phyloP scores from a whole-genome alignment of 495 filamentous ascomycete species.

The Aspergillus homomorphus region DNA sequence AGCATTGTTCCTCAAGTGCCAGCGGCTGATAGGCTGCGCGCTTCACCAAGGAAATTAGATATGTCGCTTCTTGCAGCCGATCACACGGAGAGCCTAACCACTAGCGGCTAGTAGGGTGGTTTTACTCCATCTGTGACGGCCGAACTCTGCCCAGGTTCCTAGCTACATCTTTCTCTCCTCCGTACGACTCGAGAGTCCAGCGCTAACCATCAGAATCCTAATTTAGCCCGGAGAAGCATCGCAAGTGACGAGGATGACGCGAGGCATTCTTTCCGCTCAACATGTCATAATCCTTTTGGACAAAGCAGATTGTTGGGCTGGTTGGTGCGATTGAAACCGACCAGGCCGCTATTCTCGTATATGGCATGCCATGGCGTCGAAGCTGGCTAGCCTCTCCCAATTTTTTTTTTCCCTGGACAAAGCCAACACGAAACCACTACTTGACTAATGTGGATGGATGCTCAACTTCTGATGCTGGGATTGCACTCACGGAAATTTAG shows the following conservation, averaged over 20 bases:
- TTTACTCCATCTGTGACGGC: conserved; percentile 11
- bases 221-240: background rate
- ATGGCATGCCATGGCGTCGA: background rate
- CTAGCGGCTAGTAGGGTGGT: conserved; percentile 18
- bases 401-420: background rate
- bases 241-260: background rate
- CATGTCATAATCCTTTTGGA: conserved; percentile 3
- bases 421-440: background rate
- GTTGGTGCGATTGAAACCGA: conserved; percentile 4
- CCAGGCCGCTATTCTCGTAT: background rate
- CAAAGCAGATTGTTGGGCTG: background rate
- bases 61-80: conserved; percentile 21
- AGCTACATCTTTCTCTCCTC: background rate
- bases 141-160: conserved; percentile 12
- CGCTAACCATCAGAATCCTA: background rate
- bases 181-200: background rate
- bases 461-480: too few species aligned
- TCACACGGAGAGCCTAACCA: conserved; percentile 17
- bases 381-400: background rate
- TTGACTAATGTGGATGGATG: background rate
- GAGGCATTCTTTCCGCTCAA: background rate
- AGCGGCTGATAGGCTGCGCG: conserved; percentile 11
- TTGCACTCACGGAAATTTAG: too few species aligned
- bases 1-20: conserved; percentile 12
- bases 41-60: conserved; percentile 16